These are phyloP conservation scores for Boletales sp. DNA, from an alignment of 768 basidiomycete species.

Conservation along the genomic window DNA sequence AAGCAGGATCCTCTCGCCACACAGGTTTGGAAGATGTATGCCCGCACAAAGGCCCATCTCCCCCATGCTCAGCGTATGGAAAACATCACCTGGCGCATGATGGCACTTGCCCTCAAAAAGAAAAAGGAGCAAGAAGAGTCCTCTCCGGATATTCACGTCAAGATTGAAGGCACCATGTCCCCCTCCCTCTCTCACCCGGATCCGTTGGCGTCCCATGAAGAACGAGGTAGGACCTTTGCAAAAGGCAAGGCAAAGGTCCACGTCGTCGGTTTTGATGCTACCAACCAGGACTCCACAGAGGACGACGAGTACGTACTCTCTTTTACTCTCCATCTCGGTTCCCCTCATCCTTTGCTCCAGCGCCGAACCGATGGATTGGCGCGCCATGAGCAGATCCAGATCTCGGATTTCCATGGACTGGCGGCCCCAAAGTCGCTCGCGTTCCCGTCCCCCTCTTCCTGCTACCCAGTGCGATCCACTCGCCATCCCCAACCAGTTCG, in stretches of 20 bases:
- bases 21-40: slow-evolving; percentile 97
- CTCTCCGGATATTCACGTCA: slow-evolving; percentile 8
- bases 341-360: slow-evolving; percentile 30
- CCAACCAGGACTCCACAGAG: slow-evolving; percentile 65
- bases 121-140: slow-evolving; percentile 73
- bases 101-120: slow-evolving; percentile 92
- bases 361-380: slow-evolving; percentile 85
- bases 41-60: slow-evolving; percentile 81
- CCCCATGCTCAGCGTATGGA: slow-evolving; percentile 97
- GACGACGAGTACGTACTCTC: slow-evolving; percentile 65
- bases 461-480: slow-evolving; percentile 47
- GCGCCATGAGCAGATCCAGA: slow-evolving; percentile 84
- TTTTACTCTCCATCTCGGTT: slow-evolving; percentile 18
- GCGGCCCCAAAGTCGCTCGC: slow-evolving; percentile 74
- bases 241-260: slow-evolving; percentile 78
- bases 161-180: slow-evolving; percentile 15
- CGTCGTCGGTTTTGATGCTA: slow-evolving; percentile 79
- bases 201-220: slow-evolving; percentile 33
- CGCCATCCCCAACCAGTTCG: slow-evolving; percentile 32
- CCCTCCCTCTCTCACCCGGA: slow-evolving; percentile 2
- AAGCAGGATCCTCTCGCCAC: slow-evolving; percentile 90
- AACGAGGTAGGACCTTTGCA: slow-evolving; percentile 71
- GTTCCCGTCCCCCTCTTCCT: slow-evolving; percentile 67
- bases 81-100: slow-evolving; percentile 98
- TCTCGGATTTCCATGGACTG: slow-evolving; percentile 92